Conservation (phyloP, 2,329 filamentous ascomycete species). For the Ophiocordyceps camponoti-rufipedis region DNA sequence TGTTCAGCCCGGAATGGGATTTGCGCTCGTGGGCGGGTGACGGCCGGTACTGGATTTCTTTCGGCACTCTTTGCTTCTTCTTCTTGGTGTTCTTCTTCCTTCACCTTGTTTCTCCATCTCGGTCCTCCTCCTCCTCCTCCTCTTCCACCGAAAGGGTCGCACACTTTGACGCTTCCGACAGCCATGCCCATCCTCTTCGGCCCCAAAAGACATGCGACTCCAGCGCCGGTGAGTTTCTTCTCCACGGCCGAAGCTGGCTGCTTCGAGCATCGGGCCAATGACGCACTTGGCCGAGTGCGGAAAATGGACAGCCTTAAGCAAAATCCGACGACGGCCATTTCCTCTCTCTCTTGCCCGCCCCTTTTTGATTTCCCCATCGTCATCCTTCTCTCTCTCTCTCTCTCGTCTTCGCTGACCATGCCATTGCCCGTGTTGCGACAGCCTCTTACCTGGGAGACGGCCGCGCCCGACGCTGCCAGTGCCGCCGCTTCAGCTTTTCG, state of each 20-base stretch:
- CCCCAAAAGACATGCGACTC: conserved; percentile 2
- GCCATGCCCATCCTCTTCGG: conserved; percentile 2
- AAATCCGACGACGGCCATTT: not conserved
- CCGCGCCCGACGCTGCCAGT: conserved; percentile 55
- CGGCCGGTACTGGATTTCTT: no score
- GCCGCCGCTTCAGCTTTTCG: conserved; percentile 71
- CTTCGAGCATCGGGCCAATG: not conserved
- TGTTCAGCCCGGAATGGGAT: no score
- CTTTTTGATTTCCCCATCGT: not conserved
- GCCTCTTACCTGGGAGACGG: conserved; percentile 45
- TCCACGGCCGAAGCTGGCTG: not conserved
- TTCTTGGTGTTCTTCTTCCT: not conserved
- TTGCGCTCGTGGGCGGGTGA: no score
- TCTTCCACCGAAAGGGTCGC: not conserved
- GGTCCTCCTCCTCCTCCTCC: no score
- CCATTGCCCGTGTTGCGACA: conserved; percentile 16
- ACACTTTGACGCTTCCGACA: not conserved
- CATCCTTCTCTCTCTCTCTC: not conserved
- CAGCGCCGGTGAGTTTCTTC: conserved; percentile 2
- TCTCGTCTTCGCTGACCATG: not conserved
- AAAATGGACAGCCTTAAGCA: not conserved
- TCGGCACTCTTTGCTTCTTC: no score
- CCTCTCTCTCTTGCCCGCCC: not conserved
- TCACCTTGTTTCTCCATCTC: no score
- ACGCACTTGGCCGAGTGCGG: conserved; percentile 1